Evolutionary conservation across 2,329 filamentous ascomycete species (phyloP), one percentile per base, ranked within the genome.

Genomic region (Apiospora koreana): DNA sequence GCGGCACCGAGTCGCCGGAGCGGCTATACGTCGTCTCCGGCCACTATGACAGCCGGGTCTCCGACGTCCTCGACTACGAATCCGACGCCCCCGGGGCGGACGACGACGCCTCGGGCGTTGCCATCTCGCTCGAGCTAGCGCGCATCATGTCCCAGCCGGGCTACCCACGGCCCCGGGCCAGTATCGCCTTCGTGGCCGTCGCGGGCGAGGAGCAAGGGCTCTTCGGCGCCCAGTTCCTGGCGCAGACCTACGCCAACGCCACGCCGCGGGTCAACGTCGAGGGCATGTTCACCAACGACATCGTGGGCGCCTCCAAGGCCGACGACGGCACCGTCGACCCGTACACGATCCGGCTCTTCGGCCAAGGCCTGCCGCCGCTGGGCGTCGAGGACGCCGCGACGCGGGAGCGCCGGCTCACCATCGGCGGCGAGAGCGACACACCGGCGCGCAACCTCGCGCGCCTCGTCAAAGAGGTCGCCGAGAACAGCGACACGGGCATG

Each of bases 121-220:
- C 86, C 1, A 79, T 89, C 28, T 83, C 85, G 0, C 82, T 89
- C 74, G 87, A 90, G 77, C 81, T 89, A 50, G 86, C 87, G 2
- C 82, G 87, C 14, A 80, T 89, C 58, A 80, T 87, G 71, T 83
- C 87, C 0, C 84, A 80, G 62, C 80, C 80, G 14, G 76, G 81
- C 12, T 77, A 76, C 67, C 76, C 76, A 3, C 67, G 73, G 45
- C 86, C 85, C 0, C 81, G 81, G 69, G 84, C 86, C 0, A 89
- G 86, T 1, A 86, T 89, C 72, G 84, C 87, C 64, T 87, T 89
- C 68, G 86, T 82, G 3, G 86, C 87, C 3, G 86, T 88, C 2
- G 86, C 88, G 1, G 88, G 86, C 18, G 88, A 90, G 76, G 88
- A 89, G 72, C 87, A 89, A 79, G 81, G 81, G 6, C 82, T 89